These are phyloP conservation scores for Thraustotheca clavata DNA, from an alignment of 352 stramenopile species.

Conservation along the genomic window DNA sequence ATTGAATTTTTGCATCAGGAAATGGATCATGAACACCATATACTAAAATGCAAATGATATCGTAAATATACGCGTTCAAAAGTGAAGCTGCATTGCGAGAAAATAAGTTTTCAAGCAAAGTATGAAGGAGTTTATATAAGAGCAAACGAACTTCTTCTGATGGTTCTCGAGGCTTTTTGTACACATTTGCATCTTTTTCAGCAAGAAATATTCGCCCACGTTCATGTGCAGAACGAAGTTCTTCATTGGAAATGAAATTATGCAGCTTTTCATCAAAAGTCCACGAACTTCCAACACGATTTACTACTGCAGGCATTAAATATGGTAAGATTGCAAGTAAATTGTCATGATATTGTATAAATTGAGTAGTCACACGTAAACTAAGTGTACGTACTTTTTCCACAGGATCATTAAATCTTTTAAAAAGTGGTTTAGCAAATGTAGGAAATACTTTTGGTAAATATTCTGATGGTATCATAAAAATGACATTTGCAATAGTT, in stretches of 20 bases:
- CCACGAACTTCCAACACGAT: conserved; percentile 56
- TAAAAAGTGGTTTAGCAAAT: conserved; percentile 69
- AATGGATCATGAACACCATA: conserved; percentile 79
- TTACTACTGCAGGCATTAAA: conserved; percentile 54
- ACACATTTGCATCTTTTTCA: conserved; percentile 22
- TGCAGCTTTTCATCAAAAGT: conserved; percentile 69
- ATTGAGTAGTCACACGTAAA: conserved; percentile 42
- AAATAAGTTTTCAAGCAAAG: conserved; percentile 49
- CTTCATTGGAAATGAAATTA: conserved; percentile 54
- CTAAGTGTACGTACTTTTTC: conserved; percentile 72
- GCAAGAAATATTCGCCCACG: conserved; percentile 52
- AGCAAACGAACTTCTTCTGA: conserved; percentile 71
- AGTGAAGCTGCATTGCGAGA: conserved; percentile 43
- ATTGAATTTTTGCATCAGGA: conserved; percentile 74
- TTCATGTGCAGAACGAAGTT: conserved; percentile 68
- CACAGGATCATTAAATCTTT: conserved; percentile 71
- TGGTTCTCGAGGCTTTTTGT: conserved; percentile 43
- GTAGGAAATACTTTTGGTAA: conserved; percentile 28
- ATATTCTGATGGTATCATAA: neutral
- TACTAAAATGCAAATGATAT: conserved; percentile 60
- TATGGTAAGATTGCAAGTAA: conserved; percentile 64
- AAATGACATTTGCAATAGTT: conserved; percentile 37
- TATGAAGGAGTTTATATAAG: conserved; percentile 42
- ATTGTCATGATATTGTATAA: conserved; percentile 40
- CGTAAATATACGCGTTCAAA: conserved; percentile 73